Evolutionary conservation across 176 grass and related monocot genomes (phyloP).

Genomic region (Ensete ventricosum): DNA sequence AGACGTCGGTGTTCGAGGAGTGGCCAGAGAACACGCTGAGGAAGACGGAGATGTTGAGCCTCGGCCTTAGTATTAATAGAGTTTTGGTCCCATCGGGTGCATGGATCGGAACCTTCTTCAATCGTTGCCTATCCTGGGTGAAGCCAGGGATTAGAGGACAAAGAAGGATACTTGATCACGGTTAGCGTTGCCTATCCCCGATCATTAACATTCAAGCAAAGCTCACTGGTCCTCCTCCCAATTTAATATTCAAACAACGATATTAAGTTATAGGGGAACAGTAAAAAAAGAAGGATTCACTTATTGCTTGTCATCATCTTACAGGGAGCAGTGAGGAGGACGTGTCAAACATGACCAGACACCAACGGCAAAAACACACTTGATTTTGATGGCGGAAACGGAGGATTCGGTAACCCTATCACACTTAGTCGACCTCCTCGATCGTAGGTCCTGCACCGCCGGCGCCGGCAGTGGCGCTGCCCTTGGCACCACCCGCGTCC

Average conservation of each 20-base stretch:
- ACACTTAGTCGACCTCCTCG: constrained; percentile 64
- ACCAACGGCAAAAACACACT: no score
- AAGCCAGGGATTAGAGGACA: constrained; percentile 11
- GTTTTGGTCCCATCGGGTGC: constrained; percentile 14
- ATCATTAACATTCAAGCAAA: not conserved
- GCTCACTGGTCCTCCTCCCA: no score
- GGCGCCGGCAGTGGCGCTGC: constrained; percentile 14
- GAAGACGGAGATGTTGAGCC: constrained; percentile 9
- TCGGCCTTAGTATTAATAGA: constrained; percentile 4
- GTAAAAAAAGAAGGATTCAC: no score
- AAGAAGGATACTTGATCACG: constrained; percentile 11
- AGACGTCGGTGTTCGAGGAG: constrained; percentile 16
- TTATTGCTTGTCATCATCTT: no score
- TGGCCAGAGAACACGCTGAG: constrained; percentile 9
- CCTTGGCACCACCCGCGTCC: constrained; percentile 11
- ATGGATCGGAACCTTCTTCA: constrained; percentile 1
- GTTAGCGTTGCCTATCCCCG: constrained; percentile 2
- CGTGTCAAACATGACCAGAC: no score
- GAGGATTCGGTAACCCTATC: no score
- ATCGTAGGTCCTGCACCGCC: constrained; percentile 65
- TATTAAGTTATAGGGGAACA: no score
- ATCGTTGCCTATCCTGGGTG: no score
- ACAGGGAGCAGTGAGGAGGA: no score
- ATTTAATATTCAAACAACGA: no score
- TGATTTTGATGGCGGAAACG: no score